phyloP scores from a whole-genome alignment of 2,329 filamentous ascomycete genomes.

The Penicillium sumatraense region DNA sequence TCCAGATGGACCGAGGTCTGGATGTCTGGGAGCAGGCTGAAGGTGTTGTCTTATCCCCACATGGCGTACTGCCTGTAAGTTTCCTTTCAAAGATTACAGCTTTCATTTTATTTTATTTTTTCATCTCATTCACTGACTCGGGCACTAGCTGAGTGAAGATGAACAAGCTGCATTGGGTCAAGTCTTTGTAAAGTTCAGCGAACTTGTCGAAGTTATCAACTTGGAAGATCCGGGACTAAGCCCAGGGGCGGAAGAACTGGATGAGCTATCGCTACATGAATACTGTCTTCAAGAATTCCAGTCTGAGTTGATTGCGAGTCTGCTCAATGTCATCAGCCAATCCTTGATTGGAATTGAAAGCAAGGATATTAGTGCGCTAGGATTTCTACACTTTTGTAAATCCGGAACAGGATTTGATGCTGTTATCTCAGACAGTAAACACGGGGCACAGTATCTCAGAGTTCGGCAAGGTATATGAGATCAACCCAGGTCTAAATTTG shows the following conservation, averaged over 20 bases:
- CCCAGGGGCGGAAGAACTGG: conserved; percentile 11
- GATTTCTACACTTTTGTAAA: conserved; percentile 60
- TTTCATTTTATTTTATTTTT: not conserved
- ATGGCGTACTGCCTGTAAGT: not conserved
- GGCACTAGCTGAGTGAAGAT: not conserved
- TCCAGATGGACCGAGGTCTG: conserved; percentile 55
- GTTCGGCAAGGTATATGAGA: not conserved
- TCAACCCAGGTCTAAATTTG: no score
- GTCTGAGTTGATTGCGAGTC: conserved; percentile 32
- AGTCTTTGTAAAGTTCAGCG: not conserved
- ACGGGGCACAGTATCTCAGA: not conserved
- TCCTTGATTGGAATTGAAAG: conserved; percentile 55
- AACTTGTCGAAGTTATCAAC: conserved; percentile 1
- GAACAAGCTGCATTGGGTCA: conserved; percentile 4
- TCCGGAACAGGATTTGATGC: conserved; percentile 56
- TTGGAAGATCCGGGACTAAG: conserved; percentile 6
- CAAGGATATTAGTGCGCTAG: conserved; percentile 54
- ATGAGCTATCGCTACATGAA: conserved; percentile 5
- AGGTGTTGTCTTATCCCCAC: not conserved
- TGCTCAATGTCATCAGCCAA: conserved; percentile 34
- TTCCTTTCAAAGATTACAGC: not conserved
- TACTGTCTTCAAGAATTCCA: conserved; percentile 11
- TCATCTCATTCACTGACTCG: conserved; percentile 32
- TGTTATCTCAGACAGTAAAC: conserved; percentile 39
- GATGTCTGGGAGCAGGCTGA: conserved; percentile 42